Conservation (phyloP, 2,329 filamentous ascomycete genomes). For the Colletotrichum coccodes region DNA sequence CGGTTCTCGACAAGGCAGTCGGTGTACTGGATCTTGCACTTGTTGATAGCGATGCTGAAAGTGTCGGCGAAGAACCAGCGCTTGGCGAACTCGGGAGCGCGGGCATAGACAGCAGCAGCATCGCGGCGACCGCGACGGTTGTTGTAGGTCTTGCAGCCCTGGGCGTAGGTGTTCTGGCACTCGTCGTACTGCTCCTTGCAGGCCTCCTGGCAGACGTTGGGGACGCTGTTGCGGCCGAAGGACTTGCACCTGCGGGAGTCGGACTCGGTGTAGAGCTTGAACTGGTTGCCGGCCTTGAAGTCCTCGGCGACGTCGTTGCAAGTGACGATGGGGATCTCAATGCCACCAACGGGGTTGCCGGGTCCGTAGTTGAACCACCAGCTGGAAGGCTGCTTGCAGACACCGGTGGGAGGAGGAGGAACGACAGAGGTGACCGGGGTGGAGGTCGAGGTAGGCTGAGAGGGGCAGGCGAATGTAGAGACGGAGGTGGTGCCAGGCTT, state of each 20-base stretch:
- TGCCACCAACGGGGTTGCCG: slow-evolving; percentile 64
- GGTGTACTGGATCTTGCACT: slow-evolving; percentile 60
- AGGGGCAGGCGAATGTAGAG: slow-evolving; percentile 37
- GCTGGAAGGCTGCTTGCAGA: slow-evolving; percentile 64
- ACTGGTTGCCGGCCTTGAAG: slow-evolving; percentile 50
- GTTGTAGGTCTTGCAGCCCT: slow-evolving; percentile 53
- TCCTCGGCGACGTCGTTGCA: slow-evolving; percentile 63
- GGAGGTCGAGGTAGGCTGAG: slow-evolving; percentile 40
- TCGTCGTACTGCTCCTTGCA: slow-evolving; percentile 63
- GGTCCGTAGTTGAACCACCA: slow-evolving; percentile 75
- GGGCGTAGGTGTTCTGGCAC: slow-evolving; percentile 59
- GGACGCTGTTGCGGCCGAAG: slow-evolving; percentile 50
- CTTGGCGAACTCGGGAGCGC: slow-evolving; percentile 30
- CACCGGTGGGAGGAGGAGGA: slow-evolving; percentile 58
- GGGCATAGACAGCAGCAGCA: slow-evolving; percentile 17
- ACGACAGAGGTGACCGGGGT: slow-evolving; percentile 44
- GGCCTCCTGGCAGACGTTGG: slow-evolving; percentile 59
- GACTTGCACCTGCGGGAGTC: slow-evolving; percentile 54
- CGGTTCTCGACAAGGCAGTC: slow-evolving; percentile 59
- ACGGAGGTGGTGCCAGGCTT: slow-evolving; percentile 41
- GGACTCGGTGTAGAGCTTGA: slow-evolving; percentile 62
- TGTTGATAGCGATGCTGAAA: slow-evolving; percentile 44
- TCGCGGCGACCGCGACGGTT: slow-evolving; percentile 26
- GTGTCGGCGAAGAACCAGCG: slow-evolving; percentile 38
- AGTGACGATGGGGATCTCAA: slow-evolving; percentile 61